phyloP scores from a whole-genome alignment of 2,329 filamentous ascomycete species.

The Beauveria rudraprayagi region DNA sequence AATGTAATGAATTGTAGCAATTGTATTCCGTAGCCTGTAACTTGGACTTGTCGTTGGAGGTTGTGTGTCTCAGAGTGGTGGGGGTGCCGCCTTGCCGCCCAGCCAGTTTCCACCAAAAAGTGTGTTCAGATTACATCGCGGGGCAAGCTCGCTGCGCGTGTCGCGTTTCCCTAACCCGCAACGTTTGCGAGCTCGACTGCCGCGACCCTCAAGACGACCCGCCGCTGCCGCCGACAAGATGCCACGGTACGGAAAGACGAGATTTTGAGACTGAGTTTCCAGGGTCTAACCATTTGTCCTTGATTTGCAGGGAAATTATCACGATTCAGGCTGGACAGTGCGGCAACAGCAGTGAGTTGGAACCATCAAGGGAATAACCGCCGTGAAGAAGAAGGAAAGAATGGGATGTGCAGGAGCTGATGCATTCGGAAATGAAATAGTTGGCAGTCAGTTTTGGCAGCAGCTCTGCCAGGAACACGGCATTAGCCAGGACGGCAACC shows the following conservation, averaged over 20 bases:
- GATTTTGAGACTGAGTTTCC: too few relatives aligned
- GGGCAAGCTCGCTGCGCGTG: conserved; percentile 2
- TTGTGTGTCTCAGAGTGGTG: neutral
- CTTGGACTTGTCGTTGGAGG: neutral
- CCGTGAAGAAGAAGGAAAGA: too few relatives aligned
- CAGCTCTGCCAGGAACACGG: conserved; percentile 97
- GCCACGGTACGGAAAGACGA: conserved; percentile 18
- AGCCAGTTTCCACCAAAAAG: neutral
- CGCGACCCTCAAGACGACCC: neutral
- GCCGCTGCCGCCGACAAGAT: conserved; percentile 13
- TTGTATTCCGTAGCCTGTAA: neutral
- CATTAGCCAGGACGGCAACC: conserved; percentile 93
- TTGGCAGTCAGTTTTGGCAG: conserved; percentile 98
- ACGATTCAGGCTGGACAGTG: conserved; percentile 98
- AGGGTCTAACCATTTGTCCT: neutral
- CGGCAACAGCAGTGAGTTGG: conserved; percentile 89
- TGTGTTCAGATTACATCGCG: conserved; percentile 1
- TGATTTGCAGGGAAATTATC: conserved; percentile 76
- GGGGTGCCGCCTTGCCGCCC: neutral
- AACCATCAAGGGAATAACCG: neutral
- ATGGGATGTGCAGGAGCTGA: neutral
- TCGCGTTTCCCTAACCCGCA: conserved; percentile 8
- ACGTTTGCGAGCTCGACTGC: neutral
- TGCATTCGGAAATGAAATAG: conserved; percentile 48
- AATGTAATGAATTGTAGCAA: neutral